These are phyloP conservation scores for Colletotrichum limetticola DNA, from an alignment of 2,329 filamentous ascomycete genomes.

Conservation along the genomic window DNA sequence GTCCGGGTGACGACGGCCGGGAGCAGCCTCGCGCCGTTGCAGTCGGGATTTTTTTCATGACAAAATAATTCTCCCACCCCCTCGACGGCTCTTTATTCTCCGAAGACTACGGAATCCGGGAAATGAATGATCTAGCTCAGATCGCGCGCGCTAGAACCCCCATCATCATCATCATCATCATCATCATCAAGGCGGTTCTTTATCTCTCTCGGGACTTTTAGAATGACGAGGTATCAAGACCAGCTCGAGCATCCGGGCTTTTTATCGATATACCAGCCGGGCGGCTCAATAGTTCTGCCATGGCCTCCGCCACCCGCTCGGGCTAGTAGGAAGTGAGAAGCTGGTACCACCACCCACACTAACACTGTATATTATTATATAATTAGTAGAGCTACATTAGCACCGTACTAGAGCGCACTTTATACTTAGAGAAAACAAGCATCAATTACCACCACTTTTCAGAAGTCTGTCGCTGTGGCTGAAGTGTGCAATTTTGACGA, in stretches of 20 bases:
- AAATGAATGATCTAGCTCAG: slow-evolving; percentile 2
- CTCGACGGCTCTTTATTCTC: background rate
- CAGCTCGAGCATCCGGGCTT: background rate
- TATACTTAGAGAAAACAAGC: no score
- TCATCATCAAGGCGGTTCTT: background rate
- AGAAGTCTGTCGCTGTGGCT: slow-evolving; percentile 1
- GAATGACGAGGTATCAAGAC: background rate
- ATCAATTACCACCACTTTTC: no score
- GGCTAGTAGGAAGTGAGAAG: slow-evolving; percentile 1
- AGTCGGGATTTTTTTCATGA: background rate
- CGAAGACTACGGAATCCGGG: slow-evolving; percentile 1
- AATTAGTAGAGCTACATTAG: no score
- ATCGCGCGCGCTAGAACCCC: background rate
- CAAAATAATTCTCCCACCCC: background rate
- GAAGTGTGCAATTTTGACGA: slow-evolving; percentile 22
- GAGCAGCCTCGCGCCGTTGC: slow-evolving; percentile 17
- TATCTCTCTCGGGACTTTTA: background rate
- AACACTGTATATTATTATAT: no score
- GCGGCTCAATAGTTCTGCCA: slow-evolving; percentile 19
- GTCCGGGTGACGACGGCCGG: slow-evolving; percentile 5
- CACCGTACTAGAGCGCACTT: no score
- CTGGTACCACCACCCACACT: no score
- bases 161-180: background rate
- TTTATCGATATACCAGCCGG: background rate
- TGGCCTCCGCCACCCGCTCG: background rate